Evolutionary conservation across 169 alveolate genomes (phyloP).

Genomic region (Amoebophrya sp.): DNA sequence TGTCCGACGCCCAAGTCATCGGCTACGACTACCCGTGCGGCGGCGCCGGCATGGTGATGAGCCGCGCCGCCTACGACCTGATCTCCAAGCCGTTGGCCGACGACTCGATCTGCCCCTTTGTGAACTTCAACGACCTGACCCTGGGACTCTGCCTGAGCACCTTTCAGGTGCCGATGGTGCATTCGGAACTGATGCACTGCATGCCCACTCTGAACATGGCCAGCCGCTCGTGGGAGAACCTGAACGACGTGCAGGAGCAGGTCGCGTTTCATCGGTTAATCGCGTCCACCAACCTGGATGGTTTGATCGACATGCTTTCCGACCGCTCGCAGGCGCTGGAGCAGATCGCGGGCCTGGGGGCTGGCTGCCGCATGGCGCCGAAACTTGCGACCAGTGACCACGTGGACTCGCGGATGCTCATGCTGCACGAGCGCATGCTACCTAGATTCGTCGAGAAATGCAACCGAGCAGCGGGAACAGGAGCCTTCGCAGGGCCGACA

Average conservation of each 20-base stretch:
- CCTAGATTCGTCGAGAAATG: no score
- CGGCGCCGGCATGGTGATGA: not conserved
- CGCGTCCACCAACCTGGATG: not conserved
- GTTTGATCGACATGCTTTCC: no score
- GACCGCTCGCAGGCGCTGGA: no score
- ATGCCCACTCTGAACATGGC: not conserved
- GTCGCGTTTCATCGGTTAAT: not conserved
- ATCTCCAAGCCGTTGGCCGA: not conserved
- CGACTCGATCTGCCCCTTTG: not conserved
- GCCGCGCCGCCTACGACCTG: not conserved
- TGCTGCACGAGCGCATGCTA: no score
- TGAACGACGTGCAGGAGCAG: not conserved
- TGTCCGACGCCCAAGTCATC: not conserved
- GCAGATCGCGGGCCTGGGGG: no score
- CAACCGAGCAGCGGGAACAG: no score
- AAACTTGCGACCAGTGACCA: no score
- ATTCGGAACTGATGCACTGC: not conserved
- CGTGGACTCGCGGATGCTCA: no score
- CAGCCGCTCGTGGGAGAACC: not conserved
- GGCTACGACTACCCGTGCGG: not conserved
- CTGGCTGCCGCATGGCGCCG: no score
- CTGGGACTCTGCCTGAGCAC: not conserved
- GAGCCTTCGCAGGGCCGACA: no score
- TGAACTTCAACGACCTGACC: not conserved
- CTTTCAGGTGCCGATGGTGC: not conserved